Percentiles rank a stretch among this genome's conserved stretches.
phyloP scores from a whole-genome alignment of 108 stramenopile genomes.

The Fistulifera pelliculosa region DNA sequence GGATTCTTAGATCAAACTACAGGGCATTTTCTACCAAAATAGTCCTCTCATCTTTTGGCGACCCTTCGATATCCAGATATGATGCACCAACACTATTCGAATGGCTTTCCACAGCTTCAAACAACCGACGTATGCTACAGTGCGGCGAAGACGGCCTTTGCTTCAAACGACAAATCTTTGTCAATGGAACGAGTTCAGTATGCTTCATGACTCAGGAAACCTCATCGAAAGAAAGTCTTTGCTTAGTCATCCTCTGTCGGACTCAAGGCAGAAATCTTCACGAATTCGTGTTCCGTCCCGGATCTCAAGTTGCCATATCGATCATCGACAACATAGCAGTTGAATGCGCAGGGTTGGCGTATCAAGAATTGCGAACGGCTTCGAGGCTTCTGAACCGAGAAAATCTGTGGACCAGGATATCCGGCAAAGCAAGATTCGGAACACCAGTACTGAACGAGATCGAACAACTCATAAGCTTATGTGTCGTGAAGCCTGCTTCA shows the following conservation, averaged over 20 bases:
- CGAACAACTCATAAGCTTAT: neutral
- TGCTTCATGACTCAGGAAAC: constrained; percentile 22
- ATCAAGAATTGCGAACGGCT: constrained; percentile 18
- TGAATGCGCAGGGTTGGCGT: constrained; percentile 19
- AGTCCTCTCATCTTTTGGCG: constrained; percentile 18
- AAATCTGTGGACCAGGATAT: constrained; percentile 23
- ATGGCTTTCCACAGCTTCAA: constrained; percentile 16
- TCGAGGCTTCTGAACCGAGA: constrained; percentile 19
- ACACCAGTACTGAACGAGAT: neutral
- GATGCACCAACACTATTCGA: constrained; percentile 16
- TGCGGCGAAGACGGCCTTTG: constrained; percentile 19
- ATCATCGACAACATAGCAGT: constrained; percentile 32
- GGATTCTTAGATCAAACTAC: constrained; percentile 23
- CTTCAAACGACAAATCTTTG: constrained; percentile 18
- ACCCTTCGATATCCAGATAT: constrained; percentile 24
- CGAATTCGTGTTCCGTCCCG: constrained; percentile 34
- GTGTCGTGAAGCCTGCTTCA: constrained; percentile 1
- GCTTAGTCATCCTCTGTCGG: constrained; percentile 24
- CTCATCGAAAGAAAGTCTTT: constrained; percentile 10
- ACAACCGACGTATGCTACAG: constrained; percentile 17
- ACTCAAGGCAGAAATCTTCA: constrained; percentile 28
- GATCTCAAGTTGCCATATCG: constrained; percentile 24
- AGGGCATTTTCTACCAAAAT: constrained; percentile 19
- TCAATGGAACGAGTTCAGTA: constrained; percentile 20
- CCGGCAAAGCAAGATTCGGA: neutral